Evolutionary conservation across 352 stramenopile genomes (phyloP), one percentile per base, ranked within the genome.

Genomic region (Phytophthora sp.): DNA sequence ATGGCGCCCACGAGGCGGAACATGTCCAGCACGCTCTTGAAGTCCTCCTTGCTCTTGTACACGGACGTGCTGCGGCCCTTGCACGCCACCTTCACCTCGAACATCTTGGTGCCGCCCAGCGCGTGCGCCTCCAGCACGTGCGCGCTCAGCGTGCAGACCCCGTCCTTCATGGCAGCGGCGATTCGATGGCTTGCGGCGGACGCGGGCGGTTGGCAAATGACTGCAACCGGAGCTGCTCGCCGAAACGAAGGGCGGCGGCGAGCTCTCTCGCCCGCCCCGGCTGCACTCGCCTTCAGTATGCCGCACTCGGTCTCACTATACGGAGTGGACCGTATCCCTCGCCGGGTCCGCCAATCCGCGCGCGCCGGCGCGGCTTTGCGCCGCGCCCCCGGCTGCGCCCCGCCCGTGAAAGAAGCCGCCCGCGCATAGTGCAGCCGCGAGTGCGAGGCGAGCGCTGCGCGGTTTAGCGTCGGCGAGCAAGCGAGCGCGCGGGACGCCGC

Each of bases 1-100:
- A 92, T 92, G 62, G 82, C 77, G 31, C 74, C 79, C 8, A 89
- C 81, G 27, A 92, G 83, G 67, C 85, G 83, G 61, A 92, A 89
- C 83, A 92, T 92, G 67, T 89, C 78, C 34, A 90, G 72, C 50
- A 92, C 79, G 65, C 78, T 89, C 65, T 88, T 87, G 54, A 92
- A 91, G 64, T 92, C 83, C 61, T 92, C 79, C 59, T 89, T 91
- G 56, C 78, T 91, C 79, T 94, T 94, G 77, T 89, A 90, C 58
- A 89, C 77, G 20, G 74, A 82, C 42, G 79, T 88, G 48, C 77
- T 86, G 66, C 88, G 88, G 67, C 85, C 85, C 58, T 87, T 88
- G 76, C 80, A 89, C 23, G 66, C 51, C 49, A 92, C 77, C 60
- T 91, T 92, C 44, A 94, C 82, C 61, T 91, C 80, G 66, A 88